phyloP scores from a whole-genome alignment of 225 moss, liverwort and hornwort genomes.

The Straminergon stramineum region DNA sequence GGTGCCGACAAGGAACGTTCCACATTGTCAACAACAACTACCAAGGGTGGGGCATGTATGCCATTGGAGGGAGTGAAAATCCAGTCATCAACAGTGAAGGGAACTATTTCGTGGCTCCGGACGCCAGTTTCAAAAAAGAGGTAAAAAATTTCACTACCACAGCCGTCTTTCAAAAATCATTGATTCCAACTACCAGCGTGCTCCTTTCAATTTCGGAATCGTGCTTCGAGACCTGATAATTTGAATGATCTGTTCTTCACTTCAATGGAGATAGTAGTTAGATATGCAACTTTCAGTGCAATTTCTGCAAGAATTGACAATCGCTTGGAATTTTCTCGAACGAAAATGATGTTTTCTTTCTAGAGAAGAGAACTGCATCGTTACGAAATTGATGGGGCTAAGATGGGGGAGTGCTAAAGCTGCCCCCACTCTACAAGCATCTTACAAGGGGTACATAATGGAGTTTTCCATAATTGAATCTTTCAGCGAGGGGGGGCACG shows the following conservation, averaged over 20 bases:
- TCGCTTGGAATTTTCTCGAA: not conserved
- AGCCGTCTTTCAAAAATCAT: not conserved
- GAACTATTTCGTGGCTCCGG: conserved; percentile 50
- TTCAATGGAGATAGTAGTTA: not conserved
- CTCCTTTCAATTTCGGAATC: not conserved
- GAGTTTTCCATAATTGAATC: not conserved
- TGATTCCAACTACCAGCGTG: not conserved
- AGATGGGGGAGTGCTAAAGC: too few species aligned
- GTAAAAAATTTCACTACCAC: not conserved
- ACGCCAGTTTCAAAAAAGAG: conserved; percentile 28
- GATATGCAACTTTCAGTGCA: not conserved
- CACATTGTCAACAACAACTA: conserved; percentile 85
- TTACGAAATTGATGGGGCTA: too few species aligned
- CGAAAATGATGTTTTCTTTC: too few species aligned
- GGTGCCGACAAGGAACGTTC: conserved; percentile 67
- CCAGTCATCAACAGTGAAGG: conserved; percentile 73
- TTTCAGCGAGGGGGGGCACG: not conserved
- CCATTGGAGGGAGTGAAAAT: conserved; percentile 78
- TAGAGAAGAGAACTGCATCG: too few species aligned
- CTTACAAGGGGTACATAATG: not conserved
- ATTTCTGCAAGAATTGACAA: not conserved
- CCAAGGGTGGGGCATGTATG: conserved; percentile 61
- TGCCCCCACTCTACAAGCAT: not conserved
- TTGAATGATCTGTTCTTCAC: not conserved
- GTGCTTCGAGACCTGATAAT: not conserved